Evolutionary conservation across 345 rosid genomes (phyloP).

Genomic region (Lagerstroemia speciosa): DNA sequence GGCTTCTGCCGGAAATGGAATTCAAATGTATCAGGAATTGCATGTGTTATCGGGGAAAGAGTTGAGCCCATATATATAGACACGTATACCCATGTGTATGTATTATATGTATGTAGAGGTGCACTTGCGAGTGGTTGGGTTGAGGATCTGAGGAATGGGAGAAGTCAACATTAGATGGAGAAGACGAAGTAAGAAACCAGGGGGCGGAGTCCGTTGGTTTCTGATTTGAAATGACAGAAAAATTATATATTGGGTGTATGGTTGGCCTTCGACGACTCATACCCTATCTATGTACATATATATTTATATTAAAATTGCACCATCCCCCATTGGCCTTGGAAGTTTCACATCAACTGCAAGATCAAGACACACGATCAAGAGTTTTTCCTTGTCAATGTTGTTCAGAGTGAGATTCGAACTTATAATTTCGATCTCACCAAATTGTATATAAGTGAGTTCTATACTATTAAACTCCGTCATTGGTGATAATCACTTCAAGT

Average conservation of each 20-base stretch:
- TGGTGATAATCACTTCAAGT: no score
- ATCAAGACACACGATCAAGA: no score
- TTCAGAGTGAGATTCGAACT: no score
- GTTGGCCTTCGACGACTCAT: background rate
- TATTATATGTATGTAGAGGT: background rate
- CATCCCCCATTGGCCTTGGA: background rate
- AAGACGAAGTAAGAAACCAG: constrained; percentile 18
- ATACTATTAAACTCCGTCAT: no score
- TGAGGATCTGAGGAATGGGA: no score
- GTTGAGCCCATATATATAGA: background rate
- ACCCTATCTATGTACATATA: no score
- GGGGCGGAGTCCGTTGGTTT: constrained; percentile 32
- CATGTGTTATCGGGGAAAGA: background rate
- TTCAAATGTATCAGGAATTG: background rate
- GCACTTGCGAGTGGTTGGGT: background rate
- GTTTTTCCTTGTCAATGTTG: no score
- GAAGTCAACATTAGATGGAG: constrained; percentile 2
- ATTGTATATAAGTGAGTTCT: no score
- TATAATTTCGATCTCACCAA: no score
- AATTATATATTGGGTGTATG: background rate
- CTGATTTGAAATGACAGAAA: background rate
- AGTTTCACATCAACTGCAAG: background rate
- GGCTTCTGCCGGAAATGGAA: no score
- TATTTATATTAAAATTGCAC: background rate
- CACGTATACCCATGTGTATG: background rate